Base-by-base conservation (phyloP, 371 early-diverging fungal species). In the Mortierella sp. region DNA sequence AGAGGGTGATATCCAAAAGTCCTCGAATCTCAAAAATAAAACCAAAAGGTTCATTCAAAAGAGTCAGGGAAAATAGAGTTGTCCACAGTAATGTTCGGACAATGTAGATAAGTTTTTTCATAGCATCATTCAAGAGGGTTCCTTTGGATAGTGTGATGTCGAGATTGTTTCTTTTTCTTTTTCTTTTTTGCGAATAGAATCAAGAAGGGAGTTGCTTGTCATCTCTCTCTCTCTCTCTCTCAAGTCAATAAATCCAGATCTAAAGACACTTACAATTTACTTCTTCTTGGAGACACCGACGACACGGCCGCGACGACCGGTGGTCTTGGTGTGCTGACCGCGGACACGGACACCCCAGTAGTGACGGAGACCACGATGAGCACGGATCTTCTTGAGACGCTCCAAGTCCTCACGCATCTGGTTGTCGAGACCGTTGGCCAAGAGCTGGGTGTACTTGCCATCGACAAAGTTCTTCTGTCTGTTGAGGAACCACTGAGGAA, bases 221-320 rank as follows among this genome's bases (percentile, higher is more conserved):
- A 44, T 16, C 16, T 46, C 9, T 46, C 16, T 16, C 46, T 46
- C 16, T 46, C 46, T 46, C 11, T n/a, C n/a, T n/a, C 37, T 5
- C 16, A 19, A n/a, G 44, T 18, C 50, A 59, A 46, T 30, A 53
- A 51, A 62, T 28, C 53, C 16, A 47, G 28, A 64, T 23, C 43
- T 5, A 16, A 7, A 16, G 25, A 11, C 18, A 79, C 80, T 79
- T 81, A 68, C 79, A 59, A 72, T 81, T 81, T 86, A 84, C 87
- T 98, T 97, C 97, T 99, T 99, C 94, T 96, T 98, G 87, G 94
- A 88, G 75, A 98, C 97, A 94, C 98, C 98, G 83, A 99, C 95
- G 75, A 95, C 95, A 82, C 94, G 90, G 76, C 99, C 99, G 67
- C 93, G 88, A 79, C 98, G 93, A 80, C 99, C 98, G 75, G 98